Percentiles rank a stretch among this genome's conserved stretches.
Conservation (phyloP, 495 filamentous ascomycete species). For the Neurospora sp. region DNA sequence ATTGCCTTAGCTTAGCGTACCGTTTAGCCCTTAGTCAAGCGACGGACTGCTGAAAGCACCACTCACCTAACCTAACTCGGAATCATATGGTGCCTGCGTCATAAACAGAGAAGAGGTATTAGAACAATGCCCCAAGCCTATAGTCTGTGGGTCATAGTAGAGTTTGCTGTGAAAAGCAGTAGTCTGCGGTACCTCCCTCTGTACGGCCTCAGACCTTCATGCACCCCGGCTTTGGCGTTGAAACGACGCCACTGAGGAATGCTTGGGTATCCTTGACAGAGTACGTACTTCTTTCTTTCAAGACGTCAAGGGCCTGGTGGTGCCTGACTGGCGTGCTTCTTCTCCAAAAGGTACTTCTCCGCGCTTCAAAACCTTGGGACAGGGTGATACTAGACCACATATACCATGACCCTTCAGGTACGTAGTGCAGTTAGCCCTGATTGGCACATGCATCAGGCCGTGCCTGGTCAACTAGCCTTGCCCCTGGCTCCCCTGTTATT, state of each 20-base stretch:
- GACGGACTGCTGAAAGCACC: not conserved
- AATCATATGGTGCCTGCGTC: not conserved
- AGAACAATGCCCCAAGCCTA: not conserved
- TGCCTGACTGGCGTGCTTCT: not conserved
- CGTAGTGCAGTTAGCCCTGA: too few species aligned
- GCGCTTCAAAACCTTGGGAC: too few species aligned
- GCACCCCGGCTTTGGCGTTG: slow-evolving; percentile 22
- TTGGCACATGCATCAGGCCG: slow-evolving; percentile 1
- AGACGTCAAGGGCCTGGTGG: not conserved
- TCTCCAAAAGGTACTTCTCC: too few species aligned
- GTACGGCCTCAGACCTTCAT: slow-evolving; percentile 5
- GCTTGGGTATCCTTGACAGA: not conserved
- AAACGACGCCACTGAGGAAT: slow-evolving; percentile 16
- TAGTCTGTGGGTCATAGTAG: not conserved
- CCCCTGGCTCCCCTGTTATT: slow-evolving; percentile 12
- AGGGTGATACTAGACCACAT: too few species aligned
- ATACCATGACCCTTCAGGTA: too few species aligned
- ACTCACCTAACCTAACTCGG: not conserved
- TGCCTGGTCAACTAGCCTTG: slow-evolving; percentile 22
- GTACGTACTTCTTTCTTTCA: not conserved
- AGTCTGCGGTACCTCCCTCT: slow-evolving; percentile 7
- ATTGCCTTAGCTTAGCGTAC: not conserved
- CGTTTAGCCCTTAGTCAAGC: not conserved
- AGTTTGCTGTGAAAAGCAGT: not conserved
- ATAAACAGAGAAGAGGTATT: not conserved